Percentiles rank a stretch among this genome's conserved stretches.
Evolutionary conservation across 495 filamentous ascomycete species (phyloP).

Genomic region (Penicillium fimorum): DNA sequence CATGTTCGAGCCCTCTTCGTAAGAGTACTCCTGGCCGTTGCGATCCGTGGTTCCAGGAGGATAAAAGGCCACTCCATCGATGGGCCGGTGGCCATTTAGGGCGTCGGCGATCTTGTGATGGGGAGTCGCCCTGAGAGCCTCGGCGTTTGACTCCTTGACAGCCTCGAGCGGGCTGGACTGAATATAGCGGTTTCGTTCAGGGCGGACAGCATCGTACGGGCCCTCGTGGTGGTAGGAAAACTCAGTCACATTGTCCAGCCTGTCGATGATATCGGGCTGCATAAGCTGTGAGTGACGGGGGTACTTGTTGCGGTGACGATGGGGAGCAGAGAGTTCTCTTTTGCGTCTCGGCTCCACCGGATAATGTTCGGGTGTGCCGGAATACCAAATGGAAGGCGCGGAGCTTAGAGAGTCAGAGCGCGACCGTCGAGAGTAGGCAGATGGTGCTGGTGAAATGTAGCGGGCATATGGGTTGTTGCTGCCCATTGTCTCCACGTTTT

Average conservation of each 20-base stretch:
- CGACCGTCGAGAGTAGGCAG: slow-evolving; percentile 22
- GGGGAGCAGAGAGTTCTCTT: slow-evolving; percentile 20
- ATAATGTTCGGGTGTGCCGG: slow-evolving; percentile 33
- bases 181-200: slow-evolving; percentile 64
- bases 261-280: slow-evolving; percentile 76
- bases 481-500: slow-evolving; percentile 16
- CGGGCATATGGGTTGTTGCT: slow-evolving; percentile 42
- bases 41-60: slow-evolving; percentile 69
- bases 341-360: slow-evolving; percentile 31
- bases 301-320: slow-evolving; percentile 29
- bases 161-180: slow-evolving; percentile 73
- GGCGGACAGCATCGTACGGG: slow-evolving; percentile 81
- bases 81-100: slow-evolving; percentile 70
- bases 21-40: slow-evolving; percentile 67
- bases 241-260: slow-evolving; percentile 62
- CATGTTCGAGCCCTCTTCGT: slow-evolving; percentile 83
- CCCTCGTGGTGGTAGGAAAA: slow-evolving; percentile 84
- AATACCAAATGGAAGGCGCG: slow-evolving; percentile 29
- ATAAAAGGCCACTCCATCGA: slow-evolving; percentile 77
- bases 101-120: slow-evolving; percentile 74
- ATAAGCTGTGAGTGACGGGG: slow-evolving; percentile 63
- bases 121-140: slow-evolving; percentile 82
- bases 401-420: slow-evolving; percentile 30
- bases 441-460: slow-evolving; percentile 35
- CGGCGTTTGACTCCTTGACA: slow-evolving; percentile 66